Percentiles rank a stretch among this genome's conserved stretches.
These are phyloP conservation scores for Apiotrichum gamsii DNA, from an alignment of 1,284 basidiomycete genomes.

Conservation along the genomic window DNA sequence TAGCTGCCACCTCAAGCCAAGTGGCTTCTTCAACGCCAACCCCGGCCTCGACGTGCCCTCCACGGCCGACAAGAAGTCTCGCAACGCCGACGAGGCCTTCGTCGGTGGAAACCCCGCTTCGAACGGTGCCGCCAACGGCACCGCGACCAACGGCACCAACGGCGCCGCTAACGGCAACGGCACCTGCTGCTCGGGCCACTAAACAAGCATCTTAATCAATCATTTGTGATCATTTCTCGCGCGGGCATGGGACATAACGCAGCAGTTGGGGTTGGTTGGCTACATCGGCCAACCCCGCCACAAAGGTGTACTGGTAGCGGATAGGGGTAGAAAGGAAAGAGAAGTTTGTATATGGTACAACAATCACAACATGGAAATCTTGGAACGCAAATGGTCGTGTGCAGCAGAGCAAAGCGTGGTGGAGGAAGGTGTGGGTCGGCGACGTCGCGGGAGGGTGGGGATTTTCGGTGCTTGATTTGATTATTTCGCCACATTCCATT, in stretches of 20 bases:
- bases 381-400: too few relatives aligned
- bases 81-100: slow-evolving; percentile 36
- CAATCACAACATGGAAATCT: too few relatives aligned
- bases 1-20: slow-evolving; percentile 68
- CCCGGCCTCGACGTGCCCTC: slow-evolving; percentile 35
- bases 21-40: slow-evolving; percentile 60
- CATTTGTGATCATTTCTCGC: too few relatives aligned
- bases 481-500: too few relatives aligned
- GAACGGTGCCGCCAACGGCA: slow-evolving; percentile 5
- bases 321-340: too few relatives aligned
- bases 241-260: neutral
- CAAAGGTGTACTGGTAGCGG: neutral
- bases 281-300: too few relatives aligned
- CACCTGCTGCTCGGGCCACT: neutral
- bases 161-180: slow-evolving; percentile 10
- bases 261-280: neutral
- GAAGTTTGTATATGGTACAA: too few relatives aligned
- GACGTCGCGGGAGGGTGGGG: too few relatives aligned
- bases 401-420: too few relatives aligned
- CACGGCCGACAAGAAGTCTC: slow-evolving; percentile 30
- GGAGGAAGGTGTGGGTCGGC: too few relatives aligned
- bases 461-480: too few relatives aligned
- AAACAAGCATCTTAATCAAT: neutral
- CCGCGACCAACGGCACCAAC: slow-evolving; percentile 2
- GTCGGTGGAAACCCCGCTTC: slow-evolving; percentile 1